Evolutionary conservation across 495 filamentous ascomycete genomes (phyloP), one percentile per base, ranked within the genome.

Genomic region (Parathielavia appendiculata): DNA sequence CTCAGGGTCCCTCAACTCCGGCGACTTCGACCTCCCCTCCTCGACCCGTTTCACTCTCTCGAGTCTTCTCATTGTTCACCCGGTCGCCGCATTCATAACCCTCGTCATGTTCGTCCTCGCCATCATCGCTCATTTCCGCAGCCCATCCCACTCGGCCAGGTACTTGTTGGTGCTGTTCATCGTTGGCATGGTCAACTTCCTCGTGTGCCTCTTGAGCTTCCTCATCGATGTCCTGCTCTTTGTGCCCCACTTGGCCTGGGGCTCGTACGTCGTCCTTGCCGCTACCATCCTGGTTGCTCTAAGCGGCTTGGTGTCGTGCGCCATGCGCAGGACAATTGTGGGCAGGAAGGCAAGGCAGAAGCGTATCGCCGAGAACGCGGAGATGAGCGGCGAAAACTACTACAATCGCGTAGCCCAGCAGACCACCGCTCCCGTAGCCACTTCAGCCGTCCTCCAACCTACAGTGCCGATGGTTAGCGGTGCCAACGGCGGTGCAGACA

Each of bases 181-280:
- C 50, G 79, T 97, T 52, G 85, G 87, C 36, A 81, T 97, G 54
- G 81, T 95, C 44, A 92, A 91, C 5, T 83, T 97, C 35, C 76
- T 98, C 40, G 83, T 92, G 56, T 84, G 89, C 23, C 80, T 97
- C 11, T 77, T 97, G 23, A 87, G 91, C 20, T 97, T 98, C 73
- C 77, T 98, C 52, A 85, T 97, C 58, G 93, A 98, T 71, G 89
- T 98, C n/a, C 73, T 98, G 36, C 81, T 98, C 17, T 98, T 98
- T 68, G 88, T 96, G 23, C 93, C 93, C 36, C 93, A 97, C 73
- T 70, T 96, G 71, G 80, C 84, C 65, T 97, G 92, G 91, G 93
- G 90, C 61, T 92, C 92, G 58, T 98, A 92, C 82, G 83, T 98
- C 59, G 93, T 97, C 16, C 80, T 98, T 30, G 93, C 84, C 17